Base-by-base conservation (phyloP, 495 filamentous ascomycete genomes). In the Hypoxylon subgilvum region DNA sequence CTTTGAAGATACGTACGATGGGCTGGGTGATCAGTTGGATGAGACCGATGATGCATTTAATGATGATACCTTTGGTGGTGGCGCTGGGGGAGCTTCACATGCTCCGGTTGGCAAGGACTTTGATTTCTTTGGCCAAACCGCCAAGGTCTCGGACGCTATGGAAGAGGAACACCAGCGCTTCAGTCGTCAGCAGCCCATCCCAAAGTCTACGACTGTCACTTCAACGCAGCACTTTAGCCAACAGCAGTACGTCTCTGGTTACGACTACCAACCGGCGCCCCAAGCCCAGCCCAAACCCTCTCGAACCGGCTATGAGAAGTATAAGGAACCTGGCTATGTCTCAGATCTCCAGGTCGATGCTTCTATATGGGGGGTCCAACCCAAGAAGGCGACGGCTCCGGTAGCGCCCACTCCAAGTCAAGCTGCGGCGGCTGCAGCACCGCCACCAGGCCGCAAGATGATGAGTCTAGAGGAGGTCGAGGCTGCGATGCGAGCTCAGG, bases 1-100 rank as follows among this genome's bases (percentile, higher is more conserved):
- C 54, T 98, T 97, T 61, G 94, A 98, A 62, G 94, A 99, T 65
- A 97, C 94, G 22, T 97, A 99, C 70, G 95, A 99, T 74, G 94
- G 94, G 1, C 79, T 97, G 16, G 94, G 92, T 2, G 90, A 96
- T 71, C 85, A 89, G 69, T 84, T 99, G 23, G 88, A 96, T 63
- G 92, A 97, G 67, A 88, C 90, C 13, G 89, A 92, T 63, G 94
- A 99, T 77, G 91, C 81, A 34, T 91, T 97, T 80, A 99, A 99
- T 73, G 91, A 97, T 65, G 95, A 96, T 70, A 99, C 94, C n/a
- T 99, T 99, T 65, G 94, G 94, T 51, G 75, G 70, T 35, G 53
- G 38, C 4, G 77, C 70, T 45, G 71, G 70, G 1, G 71, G 69
- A 50, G 57, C 68, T 7, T 46, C 61, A 1, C 44, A 43, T 39